Conservation (phyloP, 768 basidiomycete genomes). For the Tricholomella constricta region DNA sequence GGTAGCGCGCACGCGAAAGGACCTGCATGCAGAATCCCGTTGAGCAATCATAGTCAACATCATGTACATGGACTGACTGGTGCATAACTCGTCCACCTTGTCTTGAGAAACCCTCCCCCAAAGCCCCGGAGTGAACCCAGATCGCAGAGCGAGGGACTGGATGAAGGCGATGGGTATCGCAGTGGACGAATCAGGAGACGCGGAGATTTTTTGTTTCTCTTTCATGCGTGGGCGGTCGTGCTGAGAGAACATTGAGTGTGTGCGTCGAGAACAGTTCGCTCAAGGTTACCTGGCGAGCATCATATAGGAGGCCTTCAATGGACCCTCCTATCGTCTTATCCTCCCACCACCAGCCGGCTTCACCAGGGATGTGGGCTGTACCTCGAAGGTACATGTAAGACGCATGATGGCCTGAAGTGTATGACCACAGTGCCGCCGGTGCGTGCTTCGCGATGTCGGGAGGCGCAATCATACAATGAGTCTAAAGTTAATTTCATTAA, state of each 20-base stretch:
- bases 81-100: not conserved
- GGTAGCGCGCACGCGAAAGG: not conserved
- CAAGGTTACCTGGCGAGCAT: no score
- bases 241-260: not conserved
- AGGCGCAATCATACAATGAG: not conserved
- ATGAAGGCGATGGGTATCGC: not conserved
- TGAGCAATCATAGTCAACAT: not conserved
- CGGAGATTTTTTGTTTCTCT: not conserved
- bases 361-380: not conserved
- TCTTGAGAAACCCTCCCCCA: not conserved
- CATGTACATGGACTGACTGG: not conserved
- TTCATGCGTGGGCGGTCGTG: not conserved
- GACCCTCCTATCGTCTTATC: slow-evolving; percentile 6
- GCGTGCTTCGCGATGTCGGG: not conserved
- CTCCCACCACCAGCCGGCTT: slow-evolving; percentile 9
- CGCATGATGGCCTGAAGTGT: slow-evolving; percentile 1
- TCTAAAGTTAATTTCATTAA: not conserved
- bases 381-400: not conserved
- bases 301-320: slow-evolving; percentile 2
- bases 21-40: not conserved
- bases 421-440: not conserved
- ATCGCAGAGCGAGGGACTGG: not conserved
- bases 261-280: no score
- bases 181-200: not conserved
- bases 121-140: not conserved